Base-by-base conservation (phyloP, 768 basidiomycete genomes). In the Phaffia australis region DNA sequence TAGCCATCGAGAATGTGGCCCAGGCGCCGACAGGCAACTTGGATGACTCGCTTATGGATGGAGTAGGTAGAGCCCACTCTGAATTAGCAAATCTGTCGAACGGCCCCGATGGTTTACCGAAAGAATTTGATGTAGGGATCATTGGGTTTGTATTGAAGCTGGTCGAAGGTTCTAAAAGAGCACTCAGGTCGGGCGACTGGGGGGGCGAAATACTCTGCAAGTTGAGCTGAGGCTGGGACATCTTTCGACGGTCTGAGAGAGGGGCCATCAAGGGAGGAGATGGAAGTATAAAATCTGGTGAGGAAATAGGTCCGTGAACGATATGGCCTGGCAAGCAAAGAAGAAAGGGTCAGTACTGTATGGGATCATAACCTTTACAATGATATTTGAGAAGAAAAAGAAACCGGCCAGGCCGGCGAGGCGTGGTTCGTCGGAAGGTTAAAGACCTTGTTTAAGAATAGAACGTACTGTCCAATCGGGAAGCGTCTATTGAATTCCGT, bases 1-100 rank as follows among this genome's bases (percentile, higher is more conserved):
- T 67, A 7, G 66, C 55, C 18, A 54, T 18, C 23, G 66, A 67
- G 47, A 67, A 67, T 18, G 66, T 67, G 2, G 66, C 60, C 66
- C 66, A 67, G 15, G 60, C 46, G n/a, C 56, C 66, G 14, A 11
- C 9, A 19, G 59, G 59, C 11, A 27, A n/a, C 42, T 60, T 56
- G 42, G 29, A 35, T n/a, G 65, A 49, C 21, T 66, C 60, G 27
- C 35, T 42, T 42, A 51, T 32, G 19, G 66, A 67, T 0, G 66
- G 60, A 9, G 66, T 62, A 8, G 60, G 29, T 19, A 67, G 55
- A n/a, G 60, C 23, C 66, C 66, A 67, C 4, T 47, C 46, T 23
- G 60, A 56, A 29, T 15, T 35, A 60, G 55, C 51, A 54, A 67
- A 67, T 1, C 66, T 60, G 25, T 67, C 66, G 9, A 29, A 25